Evolutionary conservation across 2,329 filamentous ascomycete species (phyloP), one percentile per base, ranked within the genome.

Genomic region (Botryosphaeria agaves): DNA sequence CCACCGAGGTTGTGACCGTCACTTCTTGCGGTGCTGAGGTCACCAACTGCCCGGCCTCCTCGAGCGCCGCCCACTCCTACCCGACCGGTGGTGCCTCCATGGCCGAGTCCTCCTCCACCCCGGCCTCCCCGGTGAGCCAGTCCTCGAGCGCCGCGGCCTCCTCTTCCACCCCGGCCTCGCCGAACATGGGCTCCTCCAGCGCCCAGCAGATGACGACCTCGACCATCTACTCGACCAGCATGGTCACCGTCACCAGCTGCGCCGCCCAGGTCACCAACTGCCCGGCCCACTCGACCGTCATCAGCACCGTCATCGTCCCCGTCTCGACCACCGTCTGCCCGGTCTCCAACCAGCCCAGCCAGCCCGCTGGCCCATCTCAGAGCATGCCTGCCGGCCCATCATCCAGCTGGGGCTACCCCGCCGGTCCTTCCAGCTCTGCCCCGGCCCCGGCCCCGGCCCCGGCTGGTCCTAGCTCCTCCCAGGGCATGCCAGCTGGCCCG

Each of bases 151-250:
- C 6, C 28, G 15, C 28, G 5, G 18, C 14, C 15, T 12, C 17
- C n/a, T 11, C 17, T 15, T 21, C 28, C 4, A 7, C 19, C 12
- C 15, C 19, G 18, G n/a, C 29, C 3, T 21, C 18, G 9, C 21
- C 9, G 9, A 23, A 23, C 9, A 19, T 19, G 28, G 17, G 16
- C 18, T 18, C 16, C 14, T 12, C 17, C 3, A n/a, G n/a, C n/a
- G 28, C 16, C n/a, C 11, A 8, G 18, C 16, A 18, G 12, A 19
- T 15, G 17, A 18, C 26, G 3, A 29, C 17, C 16, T n/a, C 11
- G 6, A 43, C 41, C 9, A 26, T 41, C 17, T 43, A 43, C 39
- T 36, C 36, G 35, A 46, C 44, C 25, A 21, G 37, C n/a, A 30
- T 36, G 6, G 17, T 17, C 14, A 28, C 24, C 16, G 18, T 32